Percentiles rank a stretch among this genome's conserved stretches.
phyloP scores from a whole-genome alignment of 495 filamentous ascomycete genomes.

The Podospora didyma region DNA sequence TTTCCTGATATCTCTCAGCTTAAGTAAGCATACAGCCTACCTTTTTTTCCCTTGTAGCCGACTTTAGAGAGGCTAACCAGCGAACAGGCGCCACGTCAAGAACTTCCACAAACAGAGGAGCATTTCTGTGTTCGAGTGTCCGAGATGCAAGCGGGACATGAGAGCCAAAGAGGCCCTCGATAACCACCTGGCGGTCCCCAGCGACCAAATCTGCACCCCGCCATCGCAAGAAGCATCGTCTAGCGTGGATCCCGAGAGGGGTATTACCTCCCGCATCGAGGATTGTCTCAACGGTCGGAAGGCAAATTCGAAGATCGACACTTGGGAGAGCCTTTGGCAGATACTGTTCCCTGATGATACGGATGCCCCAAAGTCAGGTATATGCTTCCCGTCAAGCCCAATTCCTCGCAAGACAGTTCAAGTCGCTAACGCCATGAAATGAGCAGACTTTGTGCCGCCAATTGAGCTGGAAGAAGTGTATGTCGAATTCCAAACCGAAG shows the following conservation, averaged over 20 bases:
- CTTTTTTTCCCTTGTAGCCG: neutral
- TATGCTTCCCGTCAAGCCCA: neutral
- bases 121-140: constrained; percentile 14
- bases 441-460: constrained; percentile 27
- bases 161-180: constrained; percentile 11
- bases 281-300: constrained; percentile 24
- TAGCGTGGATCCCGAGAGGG: constrained; percentile 26
- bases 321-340: constrained; percentile 25
- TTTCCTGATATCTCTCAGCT: constrained; percentile 25
- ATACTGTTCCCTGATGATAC: constrained; percentile 18
- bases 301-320: constrained; percentile 22
- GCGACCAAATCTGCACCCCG: constrained; percentile 17
- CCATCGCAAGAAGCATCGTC: neutral
- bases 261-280: constrained; percentile 19
- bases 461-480: constrained; percentile 29
- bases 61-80: neutral
- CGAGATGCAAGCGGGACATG: constrained; percentile 20
- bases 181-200: constrained; percentile 11
- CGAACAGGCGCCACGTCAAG: constrained; percentile 28
- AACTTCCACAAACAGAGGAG: constrained; percentile 18
- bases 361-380: constrained; percentile 11
- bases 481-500: constrained; percentile 10
- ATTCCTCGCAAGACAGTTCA: neutral
- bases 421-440: neutral
- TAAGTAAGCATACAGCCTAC: too few relatives aligned